These are phyloP conservation scores for Ogataea thermomethanolica DNA, from an alignment of 805 yeast genomes.

Conservation along the genomic window DNA sequence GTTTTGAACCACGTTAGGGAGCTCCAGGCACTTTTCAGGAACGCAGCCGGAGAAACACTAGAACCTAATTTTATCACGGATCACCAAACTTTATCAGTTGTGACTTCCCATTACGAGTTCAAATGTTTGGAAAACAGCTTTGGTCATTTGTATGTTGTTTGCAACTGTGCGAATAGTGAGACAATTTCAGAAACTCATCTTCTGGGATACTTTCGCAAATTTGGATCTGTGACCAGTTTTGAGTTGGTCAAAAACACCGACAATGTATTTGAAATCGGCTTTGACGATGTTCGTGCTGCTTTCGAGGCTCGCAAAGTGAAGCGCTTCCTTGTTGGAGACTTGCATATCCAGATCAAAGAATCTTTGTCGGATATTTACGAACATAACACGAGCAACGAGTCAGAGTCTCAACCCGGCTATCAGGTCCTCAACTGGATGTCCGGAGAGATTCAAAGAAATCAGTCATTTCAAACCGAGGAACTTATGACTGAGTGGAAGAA, in stretches of 20 bases:
- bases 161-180: constrained; percentile 6
- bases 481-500: constrained; percentile 24
- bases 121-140: constrained; percentile 23
- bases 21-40: constrained; percentile 14
- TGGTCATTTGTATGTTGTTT: constrained; percentile 19
- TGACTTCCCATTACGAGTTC: constrained; percentile 21
- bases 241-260: constrained; percentile 9
- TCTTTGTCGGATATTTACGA: constrained; percentile 25
- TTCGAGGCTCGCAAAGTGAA: constrained; percentile 27
- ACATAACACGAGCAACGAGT: background rate
- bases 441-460: constrained; percentile 10
- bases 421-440: constrained; percentile 19
- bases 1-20: constrained; percentile 18
- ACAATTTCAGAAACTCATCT: constrained; percentile 16
- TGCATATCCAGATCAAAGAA: constrained; percentile 18
- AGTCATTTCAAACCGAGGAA: constrained; percentile 4
- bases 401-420: constrained; percentile 1
- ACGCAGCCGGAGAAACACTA: constrained; percentile 6
- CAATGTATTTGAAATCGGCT: constrained; percentile 28
- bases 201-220: constrained; percentile 18
- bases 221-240: constrained; percentile 23
- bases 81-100: constrained; percentile 9
- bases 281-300: constrained; percentile 35
- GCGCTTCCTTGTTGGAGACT: constrained; percentile 7
- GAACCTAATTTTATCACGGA: constrained; percentile 8